Base-by-base conservation (phyloP, 176 grass and related monocot genomes). In the Oryza officinalis region DNA sequence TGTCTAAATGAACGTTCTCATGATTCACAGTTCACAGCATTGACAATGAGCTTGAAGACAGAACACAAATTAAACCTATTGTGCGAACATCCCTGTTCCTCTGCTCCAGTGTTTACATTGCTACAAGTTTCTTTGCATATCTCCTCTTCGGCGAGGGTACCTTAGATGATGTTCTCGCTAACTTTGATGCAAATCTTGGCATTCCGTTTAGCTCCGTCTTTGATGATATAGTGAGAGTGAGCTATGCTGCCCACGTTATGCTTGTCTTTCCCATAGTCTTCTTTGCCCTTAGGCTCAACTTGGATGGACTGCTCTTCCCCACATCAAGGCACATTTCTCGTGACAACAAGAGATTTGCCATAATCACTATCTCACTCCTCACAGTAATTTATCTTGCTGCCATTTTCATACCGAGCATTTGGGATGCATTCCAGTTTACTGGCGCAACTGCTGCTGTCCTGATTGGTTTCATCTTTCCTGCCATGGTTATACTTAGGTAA, bases 381-480 rank as follows among this genome's bases (percentile, higher is more conserved):
- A 13, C 81, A 17, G 80, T 88, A 77, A 76, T 95, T 57, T 95
- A 98, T 74, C 31, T 84, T 79, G 87, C 84, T 84, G 89, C 96
- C 44, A 90, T 91, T 44, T 86, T 90, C 76, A 87, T 93, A 70
- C 96, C 96, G 22, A 98, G 92, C 83, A 98, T 98, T 74, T 94
- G 90, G 92, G 92, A 93, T 0, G 91, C 91, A 30, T 98, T 98
- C 83, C 96, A 98, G 65, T 91, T 93, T 40, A 95, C 90, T 74
- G 96, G 96, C 50, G 92, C 96, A 11, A 95, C 96, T 33, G 92
- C 92, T 7, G 85, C 91, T 0, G 91, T 91, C 27, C 85, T 88
- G 50, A 92, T 98, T 25, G 92, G 89, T 57, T 98, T 98, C 67
- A 98, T 98, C 27, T 98, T 98, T 72, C 96, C 96, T 69, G 89